phyloP scores from a whole-genome alignment of 2,329 filamentous ascomycete genomes.

The Sarocladium strictum region DNA sequence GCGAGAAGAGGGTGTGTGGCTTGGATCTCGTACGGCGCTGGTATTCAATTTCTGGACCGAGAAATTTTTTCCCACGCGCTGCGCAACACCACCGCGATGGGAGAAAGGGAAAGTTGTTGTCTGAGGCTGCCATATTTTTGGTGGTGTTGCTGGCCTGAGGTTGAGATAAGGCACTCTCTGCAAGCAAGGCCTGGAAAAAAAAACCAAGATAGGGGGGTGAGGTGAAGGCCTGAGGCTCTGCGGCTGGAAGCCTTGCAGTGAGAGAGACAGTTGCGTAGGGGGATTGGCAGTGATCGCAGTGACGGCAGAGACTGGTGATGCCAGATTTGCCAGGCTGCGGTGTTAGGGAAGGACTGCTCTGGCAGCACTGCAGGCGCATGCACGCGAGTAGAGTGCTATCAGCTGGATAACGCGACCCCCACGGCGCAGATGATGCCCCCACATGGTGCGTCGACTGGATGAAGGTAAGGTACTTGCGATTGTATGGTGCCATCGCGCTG shows the following conservation, averaged over 20 bases:
- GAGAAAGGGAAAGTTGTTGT: constrained; percentile 8
- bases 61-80: constrained; percentile 8
- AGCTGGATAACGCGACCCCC: constrained; percentile 5
- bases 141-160: constrained; percentile 8
- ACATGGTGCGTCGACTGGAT: constrained; percentile 7
- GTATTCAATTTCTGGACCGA: neutral
- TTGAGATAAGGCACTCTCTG: neutral
- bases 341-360: too few relatives aligned
- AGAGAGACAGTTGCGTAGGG: neutral
- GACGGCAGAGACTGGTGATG: neutral
- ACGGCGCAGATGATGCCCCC: constrained; percentile 9
- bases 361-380: too few relatives aligned
- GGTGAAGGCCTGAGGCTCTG: constrained; percentile 4
- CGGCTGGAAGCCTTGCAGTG: constrained; percentile 1
- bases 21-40: neutral
- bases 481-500: neutral
- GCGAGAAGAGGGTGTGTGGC: neutral
- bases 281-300: neutral
- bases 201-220: neutral
- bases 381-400: neutral
- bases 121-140: constrained; percentile 10
- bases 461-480: neutral
- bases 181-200: neutral
- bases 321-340: too few relatives aligned
- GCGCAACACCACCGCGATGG: neutral